Evolutionary conservation across 495 filamentous ascomycete species (phyloP).

Genomic region (Penicillium maclennaniae): DNA sequence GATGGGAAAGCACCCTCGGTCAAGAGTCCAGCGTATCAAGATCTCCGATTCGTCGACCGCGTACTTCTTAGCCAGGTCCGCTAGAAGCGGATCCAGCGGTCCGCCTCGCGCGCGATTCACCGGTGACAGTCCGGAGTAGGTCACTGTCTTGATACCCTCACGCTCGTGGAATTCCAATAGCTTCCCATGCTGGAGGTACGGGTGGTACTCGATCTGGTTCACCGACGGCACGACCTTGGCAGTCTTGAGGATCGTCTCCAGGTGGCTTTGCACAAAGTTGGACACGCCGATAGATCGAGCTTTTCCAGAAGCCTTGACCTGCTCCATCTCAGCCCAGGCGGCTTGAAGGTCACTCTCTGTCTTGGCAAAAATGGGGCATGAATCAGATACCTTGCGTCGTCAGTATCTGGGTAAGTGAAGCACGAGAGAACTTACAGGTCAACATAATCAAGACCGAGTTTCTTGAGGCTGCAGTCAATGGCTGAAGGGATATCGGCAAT

Average conservation of each 20-base stretch:
- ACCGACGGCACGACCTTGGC: constrained; percentile 62
- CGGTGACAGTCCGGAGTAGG: constrained; percentile 67
- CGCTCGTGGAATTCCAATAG: constrained; percentile 62
- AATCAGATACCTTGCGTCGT: constrained; percentile 64
- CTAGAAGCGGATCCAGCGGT: constrained; percentile 61
- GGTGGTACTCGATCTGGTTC: constrained; percentile 89
- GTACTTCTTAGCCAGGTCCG: constrained; percentile 68
- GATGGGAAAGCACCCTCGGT: constrained; percentile 71
- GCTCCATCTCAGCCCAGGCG: constrained; percentile 76
- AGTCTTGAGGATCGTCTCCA: constrained; percentile 64
- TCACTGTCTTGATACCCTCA: constrained; percentile 64
- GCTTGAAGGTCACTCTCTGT: constrained; percentile 59
- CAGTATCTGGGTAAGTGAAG: neutral
- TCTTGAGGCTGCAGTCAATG: constrained; percentile 68
- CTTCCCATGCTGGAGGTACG: constrained; percentile 75
- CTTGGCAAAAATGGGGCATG: constrained; percentile 69
- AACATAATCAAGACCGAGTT: constrained; percentile 73
- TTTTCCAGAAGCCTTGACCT: constrained; percentile 61
- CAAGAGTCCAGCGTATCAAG: constrained; percentile 70
- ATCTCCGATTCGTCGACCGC: constrained; percentile 67
- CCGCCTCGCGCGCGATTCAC: constrained; percentile 63
- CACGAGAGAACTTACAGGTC: constrained; percentile 53
- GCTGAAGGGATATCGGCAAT: constrained; percentile 58
- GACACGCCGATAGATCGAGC: constrained; percentile 80
- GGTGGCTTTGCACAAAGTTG: constrained; percentile 67